Evolutionary conservation across 1,139 yeast species (phyloP).

Genomic region (Debaryomyces sp.): DNA sequence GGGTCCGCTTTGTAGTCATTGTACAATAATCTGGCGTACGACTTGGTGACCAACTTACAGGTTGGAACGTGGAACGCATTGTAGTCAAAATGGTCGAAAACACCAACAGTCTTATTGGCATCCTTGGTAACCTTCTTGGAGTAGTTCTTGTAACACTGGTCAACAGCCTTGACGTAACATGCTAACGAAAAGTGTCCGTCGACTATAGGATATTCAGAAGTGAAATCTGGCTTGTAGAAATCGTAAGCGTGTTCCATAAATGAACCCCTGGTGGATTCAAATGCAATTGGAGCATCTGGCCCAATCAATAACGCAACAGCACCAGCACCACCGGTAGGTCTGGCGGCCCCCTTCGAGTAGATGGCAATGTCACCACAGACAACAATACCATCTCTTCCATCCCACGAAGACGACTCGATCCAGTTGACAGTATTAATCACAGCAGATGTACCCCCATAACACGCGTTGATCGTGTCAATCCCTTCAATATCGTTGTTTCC

Average conservation of each 20-base stretch:
- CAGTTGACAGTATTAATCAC: slow-evolving; percentile 92
- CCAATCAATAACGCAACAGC: slow-evolving; percentile 94
- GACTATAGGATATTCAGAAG: slow-evolving; percentile 95
- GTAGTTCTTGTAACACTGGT: slow-evolving; percentile 80
- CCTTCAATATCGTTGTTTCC: slow-evolving; percentile 94
- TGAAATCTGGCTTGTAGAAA: slow-evolving; percentile 97
- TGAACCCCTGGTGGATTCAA: slow-evolving; percentile 86
- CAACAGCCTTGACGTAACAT: slow-evolving; percentile 94
- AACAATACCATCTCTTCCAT: slow-evolving; percentile 97
- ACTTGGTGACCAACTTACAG: slow-evolving; percentile 91
- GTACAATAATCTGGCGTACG: slow-evolving; percentile 89
- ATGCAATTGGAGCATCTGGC: slow-evolving; percentile 95
- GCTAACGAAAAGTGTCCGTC: slow-evolving; percentile 96
- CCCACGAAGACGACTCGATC: slow-evolving; percentile 97
- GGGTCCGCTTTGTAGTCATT: slow-evolving; percentile 82
- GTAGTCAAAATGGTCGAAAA: slow-evolving; percentile 79
- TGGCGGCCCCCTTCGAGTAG: slow-evolving; percentile 95
- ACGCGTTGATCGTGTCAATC: slow-evolving; percentile 93
- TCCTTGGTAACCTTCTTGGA: slow-evolving; percentile 74
- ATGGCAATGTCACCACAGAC: slow-evolving; percentile 98
- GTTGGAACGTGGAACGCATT: slow-evolving; percentile 98
- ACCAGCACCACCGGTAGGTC: slow-evolving; percentile 99
- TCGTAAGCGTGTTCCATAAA: slow-evolving; percentile 97
- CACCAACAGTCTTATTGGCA: slow-evolving; percentile 59
- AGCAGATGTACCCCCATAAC: slow-evolving; percentile 98